Percentiles rank a stretch among this genome's conserved stretches.
Evolutionary conservation across 495 filamentous ascomycete genomes (phyloP).

Genomic region (Tetracladium setigerum): DNA sequence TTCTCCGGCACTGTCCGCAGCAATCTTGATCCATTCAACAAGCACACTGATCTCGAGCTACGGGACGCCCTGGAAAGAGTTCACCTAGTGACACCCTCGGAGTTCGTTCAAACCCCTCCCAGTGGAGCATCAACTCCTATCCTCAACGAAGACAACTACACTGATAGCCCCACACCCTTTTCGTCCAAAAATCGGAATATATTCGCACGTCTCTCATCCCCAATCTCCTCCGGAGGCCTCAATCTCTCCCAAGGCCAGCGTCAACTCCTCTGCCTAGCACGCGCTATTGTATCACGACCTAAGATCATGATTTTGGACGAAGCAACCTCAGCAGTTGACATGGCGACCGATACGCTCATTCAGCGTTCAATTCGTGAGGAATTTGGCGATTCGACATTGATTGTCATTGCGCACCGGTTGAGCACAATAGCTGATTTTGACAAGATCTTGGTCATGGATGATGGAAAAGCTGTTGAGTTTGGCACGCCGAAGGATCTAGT

Average conservation of each 20-base stretch:
- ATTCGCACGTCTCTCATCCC: constrained; percentile 30
- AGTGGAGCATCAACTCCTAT: constrained; percentile 16
- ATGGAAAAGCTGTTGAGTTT: constrained; percentile 66
- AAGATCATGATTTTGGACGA: constrained; percentile 88
- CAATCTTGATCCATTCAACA: constrained; percentile 76
- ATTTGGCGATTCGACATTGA: constrained; percentile 60
- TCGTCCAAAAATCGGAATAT: constrained; percentile 47
- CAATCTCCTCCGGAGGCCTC: constrained; percentile 67
- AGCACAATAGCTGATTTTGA: constrained; percentile 86
- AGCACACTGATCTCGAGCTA: constrained; percentile 64
- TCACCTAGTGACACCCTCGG: constrained; percentile 48
- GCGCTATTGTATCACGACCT: constrained; percentile 72
- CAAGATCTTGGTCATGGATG: constrained; percentile 72
- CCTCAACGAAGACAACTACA: constrained; percentile 11
- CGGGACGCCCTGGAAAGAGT: constrained; percentile 69
- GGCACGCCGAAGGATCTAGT: constrained; percentile 64
- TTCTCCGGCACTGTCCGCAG: constrained; percentile 79
- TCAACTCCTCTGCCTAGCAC: constrained; percentile 81
- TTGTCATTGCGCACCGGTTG: constrained; percentile 86
- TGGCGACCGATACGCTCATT: constrained; percentile 75
- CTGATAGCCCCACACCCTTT: constrained; percentile 7
- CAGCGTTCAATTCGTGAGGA: constrained; percentile 76
- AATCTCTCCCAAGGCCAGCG: constrained; percentile 85
- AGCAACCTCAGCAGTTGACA: constrained; percentile 83
- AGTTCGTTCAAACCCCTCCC: constrained; percentile 12